Base-by-base conservation (phyloP, 306 rosid species). In the Medicago arabica region DNA sequence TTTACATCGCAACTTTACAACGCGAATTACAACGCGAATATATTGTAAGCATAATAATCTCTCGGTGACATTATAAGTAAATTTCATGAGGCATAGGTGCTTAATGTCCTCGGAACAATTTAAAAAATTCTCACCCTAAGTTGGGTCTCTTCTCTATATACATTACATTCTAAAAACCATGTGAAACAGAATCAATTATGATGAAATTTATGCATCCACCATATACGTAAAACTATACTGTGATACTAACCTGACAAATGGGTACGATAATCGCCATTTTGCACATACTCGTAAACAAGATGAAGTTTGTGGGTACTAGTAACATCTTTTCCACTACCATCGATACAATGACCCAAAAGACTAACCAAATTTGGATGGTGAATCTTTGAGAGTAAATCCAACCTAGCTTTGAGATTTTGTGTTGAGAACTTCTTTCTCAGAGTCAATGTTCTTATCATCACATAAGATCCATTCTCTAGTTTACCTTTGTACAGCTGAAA, bases 361-460 rank as follows among this genome's bases (percentile, higher is more conserved):
- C 86, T 67, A 72, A 91, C 98, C 87, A 93, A 82, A 84, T 91
- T 89, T 21, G 97, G 98, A 82, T 91, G 97, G 75, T 85, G 93
- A 89, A 93, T 91, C 87, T 88, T 93, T 31, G 98, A 84, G 75
- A 93, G 94, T 36, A 86, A 82, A 68, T 93, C 97, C 72, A 93
- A 85, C 58, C 83, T 80, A 80, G 74, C 96, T 81, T 81, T 88
- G 43, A 91, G 92, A 80, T 85, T 91, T 64, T 87, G 91, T 54
- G 71, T 69, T 8, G 97, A 86, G 70, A 80, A 83, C 80, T 89
- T 91, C 87, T 91, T 93, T 44, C 77, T 72, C 65, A 91, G 40
- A 81, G 78, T 59, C 40, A 89, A 39, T 58, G 84, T 77, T 55
- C 96, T 74, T 77, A 91, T 82, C 39, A 88, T 89, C 69, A 91